phyloP scores from a whole-genome alignment of 1,284 basidiomycete species.

The Ustilago cynodontis region DNA sequence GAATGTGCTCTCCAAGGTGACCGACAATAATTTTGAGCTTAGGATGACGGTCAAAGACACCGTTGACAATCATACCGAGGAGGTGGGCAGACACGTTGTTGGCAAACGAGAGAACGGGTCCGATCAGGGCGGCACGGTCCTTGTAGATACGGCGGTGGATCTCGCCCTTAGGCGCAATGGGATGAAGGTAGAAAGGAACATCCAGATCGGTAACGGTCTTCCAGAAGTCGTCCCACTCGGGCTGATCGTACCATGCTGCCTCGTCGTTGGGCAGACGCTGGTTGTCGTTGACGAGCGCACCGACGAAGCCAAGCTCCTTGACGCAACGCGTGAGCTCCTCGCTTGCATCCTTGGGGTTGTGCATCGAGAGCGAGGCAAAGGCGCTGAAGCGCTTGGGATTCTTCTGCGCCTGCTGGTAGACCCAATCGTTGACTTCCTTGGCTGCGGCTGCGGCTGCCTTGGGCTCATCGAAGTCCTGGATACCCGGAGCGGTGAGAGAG shows the following conservation, averaged over 20 bases:
- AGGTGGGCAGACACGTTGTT: constrained; percentile 69
- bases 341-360: constrained; percentile 67
- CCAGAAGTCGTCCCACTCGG: constrained; percentile 63
- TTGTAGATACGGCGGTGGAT: constrained; percentile 66
- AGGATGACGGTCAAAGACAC: constrained; percentile 70
- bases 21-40: constrained; percentile 70
- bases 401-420: constrained; percentile 60
- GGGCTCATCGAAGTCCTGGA: constrained; percentile 61
- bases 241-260: constrained; percentile 49
- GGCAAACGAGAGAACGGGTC: constrained; percentile 68
- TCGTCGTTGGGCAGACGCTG: constrained; percentile 53
- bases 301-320: constrained; percentile 58
- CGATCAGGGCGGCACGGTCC: constrained; percentile 67
- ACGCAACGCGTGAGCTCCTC: constrained; percentile 66
- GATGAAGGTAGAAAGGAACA: constrained; percentile 70
- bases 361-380: constrained; percentile 69
- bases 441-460: constrained; percentile 57
- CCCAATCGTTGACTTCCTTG: constrained; percentile 60
- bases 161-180: constrained; percentile 67
- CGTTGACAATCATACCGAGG: constrained; percentile 69
- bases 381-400: constrained; percentile 67
- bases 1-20: constrained; percentile 69
- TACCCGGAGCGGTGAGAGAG: constrained; percentile 63
- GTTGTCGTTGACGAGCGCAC: constrained; percentile 50
- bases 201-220: constrained; percentile 67